Percentiles rank a stretch among this genome's conserved stretches.
Conservation (phyloP, 2,329 filamentous ascomycete genomes). For the Aspergillus texensis region DNA sequence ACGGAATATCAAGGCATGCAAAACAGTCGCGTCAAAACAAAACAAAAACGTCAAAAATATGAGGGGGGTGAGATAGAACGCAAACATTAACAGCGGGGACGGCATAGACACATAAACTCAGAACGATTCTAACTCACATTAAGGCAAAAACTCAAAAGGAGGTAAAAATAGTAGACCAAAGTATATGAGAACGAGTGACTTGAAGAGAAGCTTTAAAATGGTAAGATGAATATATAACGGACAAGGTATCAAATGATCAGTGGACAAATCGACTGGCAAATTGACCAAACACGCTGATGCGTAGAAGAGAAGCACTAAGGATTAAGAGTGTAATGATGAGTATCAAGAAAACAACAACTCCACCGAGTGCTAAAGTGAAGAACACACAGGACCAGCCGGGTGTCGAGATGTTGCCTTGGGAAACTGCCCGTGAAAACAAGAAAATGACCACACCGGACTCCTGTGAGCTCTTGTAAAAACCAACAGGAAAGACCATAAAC, state of each 20-base stretch:
- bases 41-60: conserved; percentile 1
- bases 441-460: conserved; percentile 50
- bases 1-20: conserved; percentile 5
- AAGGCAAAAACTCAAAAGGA: conserved; percentile 19
- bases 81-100: conserved; percentile 23
- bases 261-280: conserved; percentile 25
- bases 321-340: conserved; percentile 25
- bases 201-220: conserved; percentile 19
- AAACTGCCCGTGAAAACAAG: conserved; percentile 40
- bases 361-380: conserved; percentile 41
- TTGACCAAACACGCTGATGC: conserved; percentile 39
- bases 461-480: conserved; percentile 42
- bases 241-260: conserved; percentile 36
- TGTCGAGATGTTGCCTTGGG: conserved; percentile 43
- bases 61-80: conserved; percentile 21
- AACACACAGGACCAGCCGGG: conserved; percentile 52
- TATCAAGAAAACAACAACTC: conserved; percentile 34
- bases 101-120: conserved; percentile 32
- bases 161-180: conserved; percentile 20
- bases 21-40: conserved; percentile 11
- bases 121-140: conserved; percentile 31
- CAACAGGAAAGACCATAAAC: conserved; percentile 25
- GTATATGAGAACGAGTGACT: conserved; percentile 18
- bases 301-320: conserved; percentile 33
- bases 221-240: conserved; percentile 26